Evolutionary conservation across 768 basidiomycete species (phyloP).

Genomic region (Suillus spraguei): DNA sequence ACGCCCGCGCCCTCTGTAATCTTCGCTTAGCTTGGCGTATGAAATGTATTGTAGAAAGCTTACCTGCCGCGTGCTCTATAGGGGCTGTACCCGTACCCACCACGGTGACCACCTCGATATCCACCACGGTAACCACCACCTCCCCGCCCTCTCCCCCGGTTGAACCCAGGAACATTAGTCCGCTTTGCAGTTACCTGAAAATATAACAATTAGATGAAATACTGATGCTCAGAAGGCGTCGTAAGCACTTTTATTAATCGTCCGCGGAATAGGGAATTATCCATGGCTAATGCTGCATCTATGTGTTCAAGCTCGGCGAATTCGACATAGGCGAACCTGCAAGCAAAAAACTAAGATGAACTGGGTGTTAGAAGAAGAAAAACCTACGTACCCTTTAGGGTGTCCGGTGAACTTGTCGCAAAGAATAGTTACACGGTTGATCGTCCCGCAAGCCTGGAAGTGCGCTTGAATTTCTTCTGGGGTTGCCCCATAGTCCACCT

Average conservation of each 20-base stretch:
- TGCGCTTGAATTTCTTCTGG: slow-evolving; percentile 98
- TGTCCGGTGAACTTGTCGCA: slow-evolving; percentile 99
- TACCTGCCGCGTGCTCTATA: slow-evolving; percentile 77
- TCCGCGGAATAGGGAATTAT: slow-evolving; percentile 95
- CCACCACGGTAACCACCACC: slow-evolving; percentile 57
- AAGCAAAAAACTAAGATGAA: slow-evolving; percentile 14
- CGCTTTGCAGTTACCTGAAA: slow-evolving; percentile 89
- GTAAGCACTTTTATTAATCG: slow-evolving; percentile 82
- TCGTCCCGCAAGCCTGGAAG: slow-evolving; percentile 96
- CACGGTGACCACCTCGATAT: slow-evolving; percentile 60
- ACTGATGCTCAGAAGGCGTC: slow-evolving; percentile 1
- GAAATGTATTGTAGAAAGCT: slow-evolving; percentile 28
- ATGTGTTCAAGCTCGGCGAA: slow-evolving; percentile 94
- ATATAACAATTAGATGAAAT: background rate
- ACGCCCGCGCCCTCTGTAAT: slow-evolving; percentile 68
- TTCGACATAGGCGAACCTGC: slow-evolving; percentile 97
- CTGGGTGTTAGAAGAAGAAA: slow-evolving; percentile 10
- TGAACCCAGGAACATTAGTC: slow-evolving; percentile 94
- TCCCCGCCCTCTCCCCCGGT: slow-evolving; percentile 79
- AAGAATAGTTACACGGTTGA: slow-evolving; percentile 98
- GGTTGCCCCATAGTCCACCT: slow-evolving; percentile 98
- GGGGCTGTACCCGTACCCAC: slow-evolving; percentile 53
- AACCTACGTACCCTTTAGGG: slow-evolving; percentile 84
- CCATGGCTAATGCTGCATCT: slow-evolving; percentile 88
- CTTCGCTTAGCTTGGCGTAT: slow-evolving; percentile 13